Base-by-base conservation (phyloP, 2,329 filamentous ascomycete species). In the Lithohypha guttulata region DNA sequence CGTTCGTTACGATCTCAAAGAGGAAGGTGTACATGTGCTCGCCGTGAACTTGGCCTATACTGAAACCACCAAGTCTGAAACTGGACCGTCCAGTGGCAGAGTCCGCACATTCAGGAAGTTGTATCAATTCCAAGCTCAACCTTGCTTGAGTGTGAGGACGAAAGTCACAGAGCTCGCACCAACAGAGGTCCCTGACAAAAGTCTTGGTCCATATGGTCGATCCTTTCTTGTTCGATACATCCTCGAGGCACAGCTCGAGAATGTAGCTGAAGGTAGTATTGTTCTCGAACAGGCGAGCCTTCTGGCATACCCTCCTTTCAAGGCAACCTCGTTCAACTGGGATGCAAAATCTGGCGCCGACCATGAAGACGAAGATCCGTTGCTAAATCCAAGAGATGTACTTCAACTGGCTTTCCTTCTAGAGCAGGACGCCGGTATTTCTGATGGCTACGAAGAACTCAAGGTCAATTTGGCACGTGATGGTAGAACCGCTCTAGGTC, bases 81-180 rank as follows among this genome's bases (percentile, higher is more conserved):
- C 56, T 20, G 58, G 63, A 46, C 68, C 69, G 15, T 69, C 67
- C 2, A 67, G 68, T 41, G 71, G 70, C 3, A 73, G 84, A 34
- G 80, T 83, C 25, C 70, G 91, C 43, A 93, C 85, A 7, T 96
- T 96, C 57, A 71, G 89, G 49, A 96, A 96, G 64, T 65, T 98
- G 44, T 98, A 96, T 60, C 91, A 96, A 59, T 98, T 98, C 56
- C 79, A 93, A 40, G 91, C 87, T 56, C 89, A 93, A 65, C 77
- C 84, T 26, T 82, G 86, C 44, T 67, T 98, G 50, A 84, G 87
- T 47, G 89, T 98, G 43, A 71, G 89, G 47, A 95, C 89, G 1
- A 98, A 96, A 59, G 75, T 85, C 2, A 83, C 82, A 3, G 70
- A 77, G 36, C 55, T 84, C 41, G 55, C 69, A 28, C 58, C 65